Conservation (phyloP, 2,329 filamentous ascomycete species). For the Sporothrix euskadiensis region DNA sequence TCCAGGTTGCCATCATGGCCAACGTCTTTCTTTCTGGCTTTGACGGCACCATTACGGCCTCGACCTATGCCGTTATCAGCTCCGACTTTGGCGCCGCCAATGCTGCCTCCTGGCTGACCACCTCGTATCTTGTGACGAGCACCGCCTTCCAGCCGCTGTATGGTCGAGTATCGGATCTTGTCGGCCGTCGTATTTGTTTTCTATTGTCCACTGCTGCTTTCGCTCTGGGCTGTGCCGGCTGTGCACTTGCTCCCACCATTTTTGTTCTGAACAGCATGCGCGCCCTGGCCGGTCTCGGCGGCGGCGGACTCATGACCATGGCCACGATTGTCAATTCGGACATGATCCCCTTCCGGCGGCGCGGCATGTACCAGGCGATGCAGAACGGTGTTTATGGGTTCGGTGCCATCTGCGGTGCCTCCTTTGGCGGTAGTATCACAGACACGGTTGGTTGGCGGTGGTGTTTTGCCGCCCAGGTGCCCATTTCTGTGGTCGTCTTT, state of each 20-base stretch:
- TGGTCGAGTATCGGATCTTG: conserved; percentile 50
- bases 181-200: conserved; percentile 66
- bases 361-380: conserved; percentile 72
- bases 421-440: conserved; percentile 66
- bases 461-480: conserved; percentile 65
- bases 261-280: conserved; percentile 51
- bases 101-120: conserved; percentile 59
- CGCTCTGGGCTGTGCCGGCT: conserved; percentile 51
- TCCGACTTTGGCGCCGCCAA: conserved; percentile 47
- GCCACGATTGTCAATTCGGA: conserved; percentile 71
- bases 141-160: conserved; percentile 75
- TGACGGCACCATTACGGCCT: conserved; percentile 71
- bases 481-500: conserved; percentile 57
- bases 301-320: conserved; percentile 73
- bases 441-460: conserved; percentile 68
- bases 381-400: conserved; percentile 71
- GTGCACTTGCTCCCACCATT: conserved; percentile 53
- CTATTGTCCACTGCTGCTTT: conserved; percentile 55
- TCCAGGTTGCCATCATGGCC: conserved; percentile 62
- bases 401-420: conserved; percentile 67
- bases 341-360: conserved; percentile 66
- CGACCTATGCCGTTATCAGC: conserved; percentile 66
- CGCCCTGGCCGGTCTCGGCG: conserved; percentile 59
- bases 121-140: conserved; percentile 69
- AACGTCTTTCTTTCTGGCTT: conserved; percentile 68